Base-by-base conservation (phyloP, 2,329 filamentous ascomycete species). In the Pseudocercospora pini-densiflorae region DNA sequence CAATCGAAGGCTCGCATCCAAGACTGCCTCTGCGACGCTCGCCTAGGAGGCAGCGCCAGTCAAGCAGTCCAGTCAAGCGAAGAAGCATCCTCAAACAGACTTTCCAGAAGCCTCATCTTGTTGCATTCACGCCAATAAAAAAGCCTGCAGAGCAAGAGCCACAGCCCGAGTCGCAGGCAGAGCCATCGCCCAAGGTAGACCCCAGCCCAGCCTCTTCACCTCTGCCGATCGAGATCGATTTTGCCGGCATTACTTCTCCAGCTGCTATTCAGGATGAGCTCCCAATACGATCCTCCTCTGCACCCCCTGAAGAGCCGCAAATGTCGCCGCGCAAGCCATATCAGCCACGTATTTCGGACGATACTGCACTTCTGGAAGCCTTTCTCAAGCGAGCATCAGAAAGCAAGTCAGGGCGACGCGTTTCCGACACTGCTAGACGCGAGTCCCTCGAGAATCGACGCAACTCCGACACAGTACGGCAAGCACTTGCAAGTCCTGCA, bases 341-440 rank as follows among this genome's bases (percentile, higher is more conserved):
- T 21, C 70, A 73, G 45, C 75, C 76, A 70, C 79, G 64, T 66
- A 78, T 71, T 57, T 84, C 68, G 74, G 82, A 83, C 62, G 83
- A 85, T 66, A 84, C 83, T 7, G 82, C 82, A 1, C 72, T 84
- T 16, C 74, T 85, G 5, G 82, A 82, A 66, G 81, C 83, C 40
- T 85, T 84, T 68, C 77, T 85, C 49, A 82, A 75, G 19, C 81
- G 82, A 8, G 81, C 82, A n/a, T 81, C 80, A n/a, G 79, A 82
- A 31, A 83, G 76, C 68, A 84, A 82, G 70, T 79, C 62, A 16
- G 63, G 69, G 16, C 63, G 69, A 31, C 68, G 69, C 21, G 27
- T 72, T 9, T 73, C 72, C 10, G 69, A 65, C 7, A 68, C 69
- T 16, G 72, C 78, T 23, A 79, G 79, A 49, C 79, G 80, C 16